phyloP scores from a whole-genome alignment of 768 basidiomycete genomes.

The Trametopsis cervina region DNA sequence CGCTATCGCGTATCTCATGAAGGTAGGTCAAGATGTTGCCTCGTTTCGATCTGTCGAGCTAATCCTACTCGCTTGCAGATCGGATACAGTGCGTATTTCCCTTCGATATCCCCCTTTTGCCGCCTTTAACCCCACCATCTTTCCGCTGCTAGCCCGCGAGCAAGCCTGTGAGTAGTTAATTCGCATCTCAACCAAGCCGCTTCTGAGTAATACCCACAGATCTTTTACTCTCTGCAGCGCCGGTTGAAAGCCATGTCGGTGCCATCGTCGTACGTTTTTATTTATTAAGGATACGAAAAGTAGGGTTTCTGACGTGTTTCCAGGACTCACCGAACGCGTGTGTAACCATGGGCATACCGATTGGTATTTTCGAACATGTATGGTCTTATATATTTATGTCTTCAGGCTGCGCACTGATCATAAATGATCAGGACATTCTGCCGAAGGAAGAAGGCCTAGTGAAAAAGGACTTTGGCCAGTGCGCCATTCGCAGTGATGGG shows the following conservation, averaged over 20 bases:
- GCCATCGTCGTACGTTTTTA: conserved; percentile 51
- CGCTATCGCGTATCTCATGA: conserved; percentile 65
- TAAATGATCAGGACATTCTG: conserved; percentile 47
- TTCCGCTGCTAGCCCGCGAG: conserved; percentile 49
- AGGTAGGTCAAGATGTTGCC: conserved; percentile 31
- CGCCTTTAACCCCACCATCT: not conserved
- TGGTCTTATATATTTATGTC: conserved; percentile 14
- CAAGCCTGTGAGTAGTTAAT: conserved; percentile 50
- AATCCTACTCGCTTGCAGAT: conserved; percentile 31
- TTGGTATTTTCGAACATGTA: conserved; percentile 73
- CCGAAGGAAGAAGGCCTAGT: conserved; percentile 57
- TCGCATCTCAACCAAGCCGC: not conserved
- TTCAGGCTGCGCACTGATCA: not conserved
- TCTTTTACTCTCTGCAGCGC: conserved; percentile 61
- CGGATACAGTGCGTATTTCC: conserved; percentile 56
- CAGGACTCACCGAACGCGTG: conserved; percentile 76
- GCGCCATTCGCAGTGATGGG: conserved; percentile 60
- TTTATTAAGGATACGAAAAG: not conserved
- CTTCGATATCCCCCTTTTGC: not conserved
- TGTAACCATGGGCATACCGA: conserved; percentile 64
- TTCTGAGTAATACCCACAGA: conserved; percentile 28
- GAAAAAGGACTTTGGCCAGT: conserved; percentile 56
- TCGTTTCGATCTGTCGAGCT: not conserved
- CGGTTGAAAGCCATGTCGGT: conserved; percentile 64
- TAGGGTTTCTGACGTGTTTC: not conserved